Evolutionary conservation across 768 basidiomycete species (phyloP).

Genomic region (Russula abietina): DNA sequence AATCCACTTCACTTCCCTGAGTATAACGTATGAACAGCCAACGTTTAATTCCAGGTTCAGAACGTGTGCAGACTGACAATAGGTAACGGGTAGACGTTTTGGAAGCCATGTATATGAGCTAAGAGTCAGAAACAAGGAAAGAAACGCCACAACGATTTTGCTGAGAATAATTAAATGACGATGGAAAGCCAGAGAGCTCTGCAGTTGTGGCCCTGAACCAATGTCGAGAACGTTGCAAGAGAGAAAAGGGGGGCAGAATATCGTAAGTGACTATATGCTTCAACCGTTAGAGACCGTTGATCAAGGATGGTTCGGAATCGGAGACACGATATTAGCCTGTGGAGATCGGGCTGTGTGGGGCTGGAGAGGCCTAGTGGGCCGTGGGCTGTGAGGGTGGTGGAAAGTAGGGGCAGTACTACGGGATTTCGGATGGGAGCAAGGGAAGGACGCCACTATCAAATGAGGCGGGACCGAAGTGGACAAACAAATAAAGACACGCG

Average conservation of each 20-base stretch:
- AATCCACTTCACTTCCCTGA: background rate
- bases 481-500: background rate
- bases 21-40: background rate
- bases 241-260: background rate
- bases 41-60: background rate
- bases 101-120: background rate
- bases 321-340: background rate
- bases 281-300: background rate
- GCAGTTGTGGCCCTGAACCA: background rate
- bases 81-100: background rate
- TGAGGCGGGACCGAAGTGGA: conserved; percentile 16
- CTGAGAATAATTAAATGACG: background rate
- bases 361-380: background rate
- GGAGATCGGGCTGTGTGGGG: conserved; percentile 1
- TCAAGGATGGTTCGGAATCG: background rate
- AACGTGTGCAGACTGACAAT: background rate
- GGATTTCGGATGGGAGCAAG: background rate
- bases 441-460: conserved; percentile 22
- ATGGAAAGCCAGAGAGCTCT: background rate
- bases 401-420: background rate
- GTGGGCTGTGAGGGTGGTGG: background rate
- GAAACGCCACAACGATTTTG: background rate
- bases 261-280: background rate
- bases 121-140: background rate
- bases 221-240: background rate